Percentiles rank a stretch among this genome's conserved stretches.
phyloP scores from a whole-genome alignment of 345 rosid genomes.

The Schrenkiella parvula region DNA sequence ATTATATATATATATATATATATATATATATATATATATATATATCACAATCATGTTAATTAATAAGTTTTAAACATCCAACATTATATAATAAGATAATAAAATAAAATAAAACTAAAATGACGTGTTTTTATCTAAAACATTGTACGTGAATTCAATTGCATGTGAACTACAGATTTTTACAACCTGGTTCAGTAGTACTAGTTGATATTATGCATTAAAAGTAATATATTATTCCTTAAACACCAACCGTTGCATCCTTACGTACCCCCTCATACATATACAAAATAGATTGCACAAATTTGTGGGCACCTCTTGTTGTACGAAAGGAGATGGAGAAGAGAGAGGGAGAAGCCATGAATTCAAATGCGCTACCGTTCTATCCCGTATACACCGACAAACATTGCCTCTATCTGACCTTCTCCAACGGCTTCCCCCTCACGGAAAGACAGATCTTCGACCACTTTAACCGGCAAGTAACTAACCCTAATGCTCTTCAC shows the following conservation, averaged over 20 bases:
- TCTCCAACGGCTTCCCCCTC: conserved; percentile 23
- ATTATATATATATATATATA: too few relatives aligned
- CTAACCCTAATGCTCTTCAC: background rate
- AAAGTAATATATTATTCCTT: background rate
- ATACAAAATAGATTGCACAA: background rate
- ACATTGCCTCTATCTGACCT: background rate
- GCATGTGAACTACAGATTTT: too few relatives aligned
- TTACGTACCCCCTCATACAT: background rate
- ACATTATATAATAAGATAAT: too few relatives aligned
- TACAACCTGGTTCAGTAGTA: too few relatives aligned
- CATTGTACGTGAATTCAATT: too few relatives aligned
- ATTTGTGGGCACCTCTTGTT: background rate
- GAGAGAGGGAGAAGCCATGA: background rate
- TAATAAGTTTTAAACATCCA: too few relatives aligned
- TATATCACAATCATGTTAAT: too few relatives aligned
- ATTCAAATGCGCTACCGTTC: background rate
- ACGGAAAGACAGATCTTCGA: background rate
- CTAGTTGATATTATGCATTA: too few relatives aligned
- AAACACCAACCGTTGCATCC: background rate
- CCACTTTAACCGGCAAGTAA: background rate
- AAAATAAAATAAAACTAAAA: too few relatives aligned
- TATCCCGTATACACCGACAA: background rate
- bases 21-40: too few relatives aligned
- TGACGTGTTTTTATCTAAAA: too few relatives aligned
- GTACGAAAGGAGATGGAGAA: background rate